These are phyloP conservation scores for Drosera spatulata DNA, from an alignment of 179 eudicot species.

Conservation along the genomic window DNA sequence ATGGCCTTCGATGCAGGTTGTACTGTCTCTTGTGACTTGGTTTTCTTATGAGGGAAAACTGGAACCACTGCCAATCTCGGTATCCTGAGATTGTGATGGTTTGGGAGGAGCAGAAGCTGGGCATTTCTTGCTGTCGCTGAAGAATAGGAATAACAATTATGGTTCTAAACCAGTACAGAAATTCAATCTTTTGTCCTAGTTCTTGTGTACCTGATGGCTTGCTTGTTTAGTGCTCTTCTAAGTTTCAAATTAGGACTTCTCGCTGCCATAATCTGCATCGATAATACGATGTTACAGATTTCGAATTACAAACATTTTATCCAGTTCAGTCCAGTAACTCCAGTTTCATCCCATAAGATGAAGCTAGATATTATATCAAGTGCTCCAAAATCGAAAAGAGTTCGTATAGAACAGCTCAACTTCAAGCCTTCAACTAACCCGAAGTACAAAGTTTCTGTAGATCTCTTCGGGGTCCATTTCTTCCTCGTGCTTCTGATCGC, in stretches of 20 bases:
- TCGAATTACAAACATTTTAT: background rate
- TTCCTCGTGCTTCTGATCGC: conserved; percentile 83
- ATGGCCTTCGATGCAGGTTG: conserved; percentile 17
- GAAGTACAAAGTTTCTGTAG: conserved; percentile 69
- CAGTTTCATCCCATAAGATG: background rate
- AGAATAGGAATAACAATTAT: background rate
- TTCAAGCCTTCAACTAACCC: conserved; percentile 31
- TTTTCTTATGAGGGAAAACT: conserved; percentile 43
- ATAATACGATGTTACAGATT: background rate
- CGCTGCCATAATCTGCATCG: conserved; percentile 84
- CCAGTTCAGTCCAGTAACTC: background rate
- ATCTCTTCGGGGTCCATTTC: conserved; percentile 72
- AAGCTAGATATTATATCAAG: background rate
- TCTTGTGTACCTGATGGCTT: conserved; percentile 25
- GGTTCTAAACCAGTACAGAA: background rate
- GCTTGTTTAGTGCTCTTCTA: conserved; percentile 41
- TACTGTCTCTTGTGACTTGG: conserved; percentile 11
- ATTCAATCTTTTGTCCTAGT: background rate
- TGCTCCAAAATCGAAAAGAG: background rate
- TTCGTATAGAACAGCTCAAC: background rate
- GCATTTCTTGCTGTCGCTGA: conserved; percentile 46
- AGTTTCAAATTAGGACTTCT: conserved; percentile 79
- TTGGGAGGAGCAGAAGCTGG: conserved; percentile 88
- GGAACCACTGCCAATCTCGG: conserved; percentile 53
- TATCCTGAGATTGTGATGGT: conserved; percentile 50